phyloP scores from a whole-genome alignment of 2,329 filamentous ascomycete species.

The Aspergillus novofumigatus region DNA sequence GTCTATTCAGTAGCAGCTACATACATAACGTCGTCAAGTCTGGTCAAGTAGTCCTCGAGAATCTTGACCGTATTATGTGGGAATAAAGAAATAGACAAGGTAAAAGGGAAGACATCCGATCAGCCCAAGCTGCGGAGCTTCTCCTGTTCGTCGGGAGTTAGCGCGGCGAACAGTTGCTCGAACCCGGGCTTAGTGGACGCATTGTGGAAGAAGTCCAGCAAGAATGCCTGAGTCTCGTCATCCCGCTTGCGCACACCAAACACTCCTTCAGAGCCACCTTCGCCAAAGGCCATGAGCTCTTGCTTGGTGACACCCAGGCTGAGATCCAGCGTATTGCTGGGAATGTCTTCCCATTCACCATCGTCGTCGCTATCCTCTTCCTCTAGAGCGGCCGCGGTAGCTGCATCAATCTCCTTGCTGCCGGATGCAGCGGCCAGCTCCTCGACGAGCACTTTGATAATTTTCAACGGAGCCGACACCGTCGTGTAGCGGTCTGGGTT shows the following conservation, averaged over 20 bases:
- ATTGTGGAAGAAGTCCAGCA: constrained; percentile 73
- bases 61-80: not conserved
- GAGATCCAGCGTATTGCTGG: constrained; percentile 72
- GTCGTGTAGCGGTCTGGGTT: constrained; percentile 89
- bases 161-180: constrained; percentile 49
- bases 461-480: constrained; percentile 85
- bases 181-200: constrained; percentile 53
- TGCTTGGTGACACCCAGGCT: constrained; percentile 62
- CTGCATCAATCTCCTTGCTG: constrained; percentile 48
- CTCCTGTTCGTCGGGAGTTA: constrained; percentile 50
- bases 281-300: constrained; percentile 75
- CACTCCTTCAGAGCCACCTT: constrained; percentile 46
- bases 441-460: constrained; percentile 90
- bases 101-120: not conserved
- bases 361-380: constrained; percentile 64
- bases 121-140: constrained; percentile 33
- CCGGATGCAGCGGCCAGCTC: constrained; percentile 82
- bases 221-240: constrained; percentile 83
- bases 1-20: not conserved
- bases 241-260: constrained; percentile 63
- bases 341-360: constrained; percentile 86
- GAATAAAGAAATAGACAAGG: not conserved
- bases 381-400: constrained; percentile 56
- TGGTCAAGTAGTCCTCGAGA: not conserved
- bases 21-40: not conserved